Evolutionary conservation across 192 early-diverging fungal species (phyloP), one percentile per base, ranked within the genome.

Genomic region (Paraglomus brasilianum): DNA sequence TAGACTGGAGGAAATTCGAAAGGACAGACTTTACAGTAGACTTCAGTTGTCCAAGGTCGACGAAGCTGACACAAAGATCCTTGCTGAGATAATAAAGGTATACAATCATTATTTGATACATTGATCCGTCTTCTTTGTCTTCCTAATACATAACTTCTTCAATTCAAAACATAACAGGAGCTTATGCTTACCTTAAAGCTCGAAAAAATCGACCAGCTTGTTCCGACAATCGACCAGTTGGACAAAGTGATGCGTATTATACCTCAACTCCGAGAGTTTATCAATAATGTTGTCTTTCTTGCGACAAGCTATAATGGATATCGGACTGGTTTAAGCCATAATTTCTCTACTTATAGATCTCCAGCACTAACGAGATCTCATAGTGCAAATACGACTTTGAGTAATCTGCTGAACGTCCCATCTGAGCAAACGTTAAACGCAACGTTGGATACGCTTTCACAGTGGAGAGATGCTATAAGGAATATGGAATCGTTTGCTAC

Each of bases 211-310:
- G 30, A 59, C 30, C 57, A 39, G 41, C n/a, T 59, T 11, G 17
- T 59, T 15, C 57, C 57, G 17, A 40, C 57, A 24, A 7, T 59
- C 17, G 38, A 59, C 13, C 57, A 59, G 41, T 9, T 59, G 8
- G 30, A 59, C 38, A 59, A 59, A 59, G 57, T 59, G 8, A 39
- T 40, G 15, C 30, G 57, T 40, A 8, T 59, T 17, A 39, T 59
- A 4, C 57, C 57, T 40, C 57, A 59, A 15, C 38, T 59, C 4
- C 38, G 57, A 38, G 57, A 59, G 36, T 59, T 59, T n/a, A 59
- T 59, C n/a, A 59, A 14, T n/a, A 59, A 8, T 39, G 57, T 59
- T 24, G 30, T 59, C 6, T 9, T 38, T n/a, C 17, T 39, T 8
- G 57, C 41, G 8, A n/a, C n/a, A n/a, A n/a, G n/a, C n/a, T n/a